Base-by-base conservation (phyloP, 495 filamentous ascomycete genomes). In the Hypoxylon subgilvum region DNA sequence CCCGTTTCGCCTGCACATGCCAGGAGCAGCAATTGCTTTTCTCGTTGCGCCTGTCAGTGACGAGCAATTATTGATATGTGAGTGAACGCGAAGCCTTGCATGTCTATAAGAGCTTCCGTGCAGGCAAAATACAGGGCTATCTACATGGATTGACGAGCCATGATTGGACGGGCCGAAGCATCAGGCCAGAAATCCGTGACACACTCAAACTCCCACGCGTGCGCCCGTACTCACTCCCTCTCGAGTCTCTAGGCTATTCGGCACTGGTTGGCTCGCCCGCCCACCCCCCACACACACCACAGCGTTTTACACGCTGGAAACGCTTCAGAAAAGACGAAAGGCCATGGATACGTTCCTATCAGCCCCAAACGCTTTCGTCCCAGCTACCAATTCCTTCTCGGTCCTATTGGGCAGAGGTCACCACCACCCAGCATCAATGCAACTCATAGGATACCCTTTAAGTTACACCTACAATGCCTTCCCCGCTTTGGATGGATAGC, bases 401-500 rank as follows among this genome's bases (percentile, higher is more conserved):
- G 35, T 36, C 36, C 54, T 47, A 64, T 64, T 64, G 61, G 61
- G 40, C 27, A 59, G 27, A 45, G 21, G 18, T 45, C 27, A 51
- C 44, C 44, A 55, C 49, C 44, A 58, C 32, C 30, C 14, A 53
- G 41, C 43, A 21, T 13, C 35, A 50, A 55, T 64, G 50, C 34
- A 59, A 64, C 54, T 58, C 28, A 51, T 55, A 58, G 41, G 39
- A 55, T 51, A 55, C 45, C 61, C 54, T 55, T 64, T 59, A 64
- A 58, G 61, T 64, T 64, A 59, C 61, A 54, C 35, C 27, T 36
- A 6, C 34, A 21, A 38, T 51, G 41, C 18, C 49, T 64, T 55
- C 61, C 61, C 61, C 61, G 61, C 61, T 64, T 64, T 64, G 14
- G 43, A 41, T 64, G 61, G 49, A 64, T 54, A 19, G 38, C 49